Conservation (phyloP, 345 rosid genomes). For the Eucalyptus globulus region DNA sequence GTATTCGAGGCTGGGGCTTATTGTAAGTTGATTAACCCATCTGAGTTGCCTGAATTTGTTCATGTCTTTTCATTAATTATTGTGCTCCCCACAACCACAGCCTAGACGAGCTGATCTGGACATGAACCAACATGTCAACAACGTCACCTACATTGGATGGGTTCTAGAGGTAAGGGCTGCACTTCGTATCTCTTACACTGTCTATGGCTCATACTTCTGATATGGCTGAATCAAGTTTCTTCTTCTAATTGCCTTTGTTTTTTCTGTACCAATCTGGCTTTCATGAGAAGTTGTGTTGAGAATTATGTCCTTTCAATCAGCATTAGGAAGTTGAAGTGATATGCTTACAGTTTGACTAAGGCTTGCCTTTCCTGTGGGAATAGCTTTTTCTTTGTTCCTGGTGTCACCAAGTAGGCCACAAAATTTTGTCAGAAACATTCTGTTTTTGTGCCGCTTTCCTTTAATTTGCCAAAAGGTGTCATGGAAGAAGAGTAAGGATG, state of each 20-base stretch:
- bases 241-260: neutral
- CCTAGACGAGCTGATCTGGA: constrained; percentile 93
- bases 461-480: neutral
- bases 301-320: neutral
- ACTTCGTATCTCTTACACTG: neutral
- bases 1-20: constrained; percentile 61
- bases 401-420: neutral
- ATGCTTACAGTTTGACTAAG: neutral
- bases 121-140: constrained; percentile 96
- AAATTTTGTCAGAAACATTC: neutral
- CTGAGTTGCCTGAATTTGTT: neutral
- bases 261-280: neutral
- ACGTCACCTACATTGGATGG: constrained; percentile 91
- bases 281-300: neutral
- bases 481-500: neutral
- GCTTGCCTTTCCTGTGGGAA: neutral
- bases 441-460: neutral
- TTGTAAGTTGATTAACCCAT: constrained; percentile 17
- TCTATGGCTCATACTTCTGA: neutral
- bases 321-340: neutral
- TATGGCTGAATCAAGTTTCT: neutral
- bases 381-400: neutral
- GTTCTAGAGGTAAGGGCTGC: constrained; percentile 53
- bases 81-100: constrained; percentile 10
- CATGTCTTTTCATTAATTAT: neutral